Evolutionary conservation across 202 grass and related monocot genomes (phyloP).

Genomic region (Zoysia matrella): DNA sequence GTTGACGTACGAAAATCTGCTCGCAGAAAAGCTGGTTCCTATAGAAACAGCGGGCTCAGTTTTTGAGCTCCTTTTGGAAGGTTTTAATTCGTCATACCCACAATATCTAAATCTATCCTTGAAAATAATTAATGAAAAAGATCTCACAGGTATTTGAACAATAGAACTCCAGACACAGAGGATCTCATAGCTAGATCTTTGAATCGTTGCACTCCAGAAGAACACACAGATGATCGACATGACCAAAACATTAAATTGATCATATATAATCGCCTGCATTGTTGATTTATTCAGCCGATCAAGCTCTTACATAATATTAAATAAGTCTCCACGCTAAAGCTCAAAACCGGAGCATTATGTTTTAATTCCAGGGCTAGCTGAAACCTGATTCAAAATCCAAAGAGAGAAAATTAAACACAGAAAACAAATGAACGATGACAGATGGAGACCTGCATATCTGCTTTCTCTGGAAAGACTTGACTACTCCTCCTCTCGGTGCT

Average conservation of each 20-base stretch:
- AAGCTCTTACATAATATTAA: neutral
- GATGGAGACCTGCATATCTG: too few relatives aligned
- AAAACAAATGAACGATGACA: too few relatives aligned
- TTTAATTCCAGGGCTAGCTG: too few relatives aligned
- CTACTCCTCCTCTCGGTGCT: slow-evolving; percentile 23
- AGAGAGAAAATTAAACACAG: too few relatives aligned
- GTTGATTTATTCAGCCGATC: too few relatives aligned
- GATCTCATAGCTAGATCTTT: too few relatives aligned
- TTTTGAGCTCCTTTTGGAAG: neutral
- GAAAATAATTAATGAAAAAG: neutral
- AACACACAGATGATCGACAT: too few relatives aligned
- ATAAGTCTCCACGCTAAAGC: neutral
- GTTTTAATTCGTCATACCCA: neutral
- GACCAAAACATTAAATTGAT: too few relatives aligned
- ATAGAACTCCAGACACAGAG: neutral
- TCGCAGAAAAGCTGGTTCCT: neutral
- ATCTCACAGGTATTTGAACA: neutral
- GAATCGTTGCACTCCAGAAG: too few relatives aligned
- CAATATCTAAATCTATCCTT: neutral
- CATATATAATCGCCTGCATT: too few relatives aligned
- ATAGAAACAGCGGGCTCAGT: slow-evolving; percentile 7
- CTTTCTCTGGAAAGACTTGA: too few relatives aligned
- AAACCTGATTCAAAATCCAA: too few relatives aligned
- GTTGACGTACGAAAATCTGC: neutral
- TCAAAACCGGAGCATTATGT: neutral